Base-by-base conservation (phyloP, 352 stramenopile genomes). In the Globisporangium spiculum region DNA sequence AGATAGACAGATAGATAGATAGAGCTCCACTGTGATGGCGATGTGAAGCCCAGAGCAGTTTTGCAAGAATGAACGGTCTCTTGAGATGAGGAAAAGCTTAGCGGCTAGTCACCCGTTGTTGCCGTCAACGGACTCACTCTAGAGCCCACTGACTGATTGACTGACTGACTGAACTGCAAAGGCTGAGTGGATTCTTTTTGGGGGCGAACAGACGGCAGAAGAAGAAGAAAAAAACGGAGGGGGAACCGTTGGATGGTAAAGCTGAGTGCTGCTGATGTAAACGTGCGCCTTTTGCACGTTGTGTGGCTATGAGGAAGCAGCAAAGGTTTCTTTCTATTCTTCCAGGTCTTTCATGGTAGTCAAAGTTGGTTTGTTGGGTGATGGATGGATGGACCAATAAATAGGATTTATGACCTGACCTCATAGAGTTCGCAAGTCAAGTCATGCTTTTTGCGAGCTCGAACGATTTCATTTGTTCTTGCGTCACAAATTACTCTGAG, bases 61-160 rank as follows among this genome's bases (percentile, higher is more conserved):
- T 66, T 66, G 46, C 30, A 38, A 59, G 46, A 66, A 66, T 66
- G 60, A 58, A 32, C 26, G 26, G 54, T 59, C 26, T 59, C 54
- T 48, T n/a, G 41, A 24, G 32, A 6, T 3, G 52, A 58, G 52
- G 20, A n/a, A 60, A 32, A 60, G 27, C 54, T 58, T 56, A 27
- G 52, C 24, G 14, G 52, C 12, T 12, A 3, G 16, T 1, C 52
- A 18, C 4, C 12, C 12, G 36, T 12, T 4, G 10, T 16, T 59
- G 32, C 7, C 27, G 26, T 20, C 54, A 59, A 59, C 54, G 54
- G 54, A 58, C 52, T 58, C 52, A 27, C 20, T 26, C 46, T 12
- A 54, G 7, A 4, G 2, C 4, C 46, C 9, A 16, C 46, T 16
- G 8, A 27, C 46, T n/a, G n/a, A n/a, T n/a, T n/a, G n/a, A n/a